phyloP scores from a whole-genome alignment of 768 basidiomycete genomes.

The Collybiopsis luxurians region DNA sequence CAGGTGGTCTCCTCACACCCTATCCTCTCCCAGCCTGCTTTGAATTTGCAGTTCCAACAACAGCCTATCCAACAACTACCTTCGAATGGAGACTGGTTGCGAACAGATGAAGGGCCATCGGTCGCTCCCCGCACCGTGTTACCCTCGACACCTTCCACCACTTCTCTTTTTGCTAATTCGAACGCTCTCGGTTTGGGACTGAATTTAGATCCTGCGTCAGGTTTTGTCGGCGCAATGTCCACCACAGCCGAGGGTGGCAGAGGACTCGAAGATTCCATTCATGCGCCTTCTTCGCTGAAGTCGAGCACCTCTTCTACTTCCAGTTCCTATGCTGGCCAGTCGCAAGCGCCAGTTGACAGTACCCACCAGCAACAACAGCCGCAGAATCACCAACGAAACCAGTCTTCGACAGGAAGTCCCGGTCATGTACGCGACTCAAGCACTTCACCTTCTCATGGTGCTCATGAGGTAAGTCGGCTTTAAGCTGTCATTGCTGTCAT shows the following conservation, averaged over 20 bases:
- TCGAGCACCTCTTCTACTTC: background rate
- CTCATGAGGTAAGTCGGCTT: slow-evolving; percentile 47
- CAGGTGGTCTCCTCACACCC: background rate
- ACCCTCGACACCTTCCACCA: background rate
- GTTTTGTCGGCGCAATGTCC: background rate
- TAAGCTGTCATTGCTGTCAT: background rate
- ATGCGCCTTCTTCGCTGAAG: slow-evolving; percentile 2
- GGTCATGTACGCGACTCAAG: background rate
- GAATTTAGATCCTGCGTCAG: slow-evolving; percentile 1
- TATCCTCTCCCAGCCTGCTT: slow-evolving; percentile 1
- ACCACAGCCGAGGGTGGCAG: background rate
- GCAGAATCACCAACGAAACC: background rate
- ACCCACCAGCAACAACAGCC: background rate
- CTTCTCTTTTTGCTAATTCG: background rate
- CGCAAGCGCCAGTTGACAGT: background rate
- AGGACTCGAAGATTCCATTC: slow-evolving; percentile 8
- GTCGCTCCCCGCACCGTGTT: background rate
- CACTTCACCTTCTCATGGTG: slow-evolving; percentile 6
- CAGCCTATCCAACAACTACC: slow-evolving; percentile 2
- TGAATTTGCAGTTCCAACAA: slow-evolving; percentile 1
- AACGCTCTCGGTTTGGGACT: slow-evolving; percentile 9
- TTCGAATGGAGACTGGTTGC: slow-evolving; percentile 14
- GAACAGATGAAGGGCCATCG: slow-evolving; percentile 10
- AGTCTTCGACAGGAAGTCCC: slow-evolving; percentile 3
- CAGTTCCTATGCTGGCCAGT: background rate